Evolutionary conservation across 768 basidiomycete species (phyloP).

Genomic region (Phaeotremella fagi): DNA sequence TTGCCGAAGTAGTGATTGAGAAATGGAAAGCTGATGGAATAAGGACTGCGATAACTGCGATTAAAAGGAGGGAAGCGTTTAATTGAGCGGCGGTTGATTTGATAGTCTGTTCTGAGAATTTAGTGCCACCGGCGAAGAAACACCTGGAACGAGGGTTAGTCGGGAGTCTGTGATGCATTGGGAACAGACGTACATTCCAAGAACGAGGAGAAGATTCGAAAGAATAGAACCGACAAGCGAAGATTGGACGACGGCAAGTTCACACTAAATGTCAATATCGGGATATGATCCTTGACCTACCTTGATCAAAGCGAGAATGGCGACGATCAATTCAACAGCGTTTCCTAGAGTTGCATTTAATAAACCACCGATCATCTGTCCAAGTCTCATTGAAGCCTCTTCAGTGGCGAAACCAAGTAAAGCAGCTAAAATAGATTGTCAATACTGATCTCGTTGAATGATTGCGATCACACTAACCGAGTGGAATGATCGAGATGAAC

Average conservation of each 20-base stretch:
- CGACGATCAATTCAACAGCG: constrained; percentile 56
- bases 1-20: constrained; percentile 19
- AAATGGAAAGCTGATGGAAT: constrained; percentile 49
- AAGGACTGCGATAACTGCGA: constrained; percentile 49
- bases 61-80: constrained; percentile 47
- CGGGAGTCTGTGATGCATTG: background rate
- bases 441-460: no score
- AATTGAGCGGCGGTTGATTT: constrained; percentile 55
- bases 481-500: constrained; percentile 55
- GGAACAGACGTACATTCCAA: constrained; percentile 43
- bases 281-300: constrained; percentile 6
- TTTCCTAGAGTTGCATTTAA: constrained; percentile 58
- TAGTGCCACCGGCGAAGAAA: constrained; percentile 51
- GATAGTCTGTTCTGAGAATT: constrained; percentile 57
- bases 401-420: constrained; percentile 57
- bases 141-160: constrained; percentile 22
- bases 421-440: constrained; percentile 50
- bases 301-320: constrained; percentile 45
- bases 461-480: constrained; percentile 46
- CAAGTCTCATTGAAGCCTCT: constrained; percentile 53
- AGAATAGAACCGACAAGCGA: constrained; percentile 56
- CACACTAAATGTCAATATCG: constrained; percentile 48
- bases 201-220: constrained; percentile 51
- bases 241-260: constrained; percentile 57
- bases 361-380: constrained; percentile 55